Evolutionary conservation across 1,284 basidiomycete genomes (phyloP).

Genomic region (Megacollybia platyphylla): DNA sequence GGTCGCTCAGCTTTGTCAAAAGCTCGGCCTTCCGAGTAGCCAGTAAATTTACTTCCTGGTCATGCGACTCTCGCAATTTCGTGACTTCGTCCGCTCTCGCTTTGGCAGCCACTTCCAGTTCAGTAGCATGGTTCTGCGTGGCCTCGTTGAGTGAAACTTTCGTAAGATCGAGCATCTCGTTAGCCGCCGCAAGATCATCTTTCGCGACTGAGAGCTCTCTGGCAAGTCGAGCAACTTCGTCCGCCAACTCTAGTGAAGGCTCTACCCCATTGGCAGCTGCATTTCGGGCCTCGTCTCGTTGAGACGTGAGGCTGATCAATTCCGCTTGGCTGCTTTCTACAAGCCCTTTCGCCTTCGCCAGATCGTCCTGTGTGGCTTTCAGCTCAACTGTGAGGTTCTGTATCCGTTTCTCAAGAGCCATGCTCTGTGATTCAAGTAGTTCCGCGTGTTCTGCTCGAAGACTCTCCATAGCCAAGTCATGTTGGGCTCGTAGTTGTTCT

Average conservation of each 20-base stretch:
- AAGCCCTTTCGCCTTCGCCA: slow-evolving; percentile 56
- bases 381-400: slow-evolving; percentile 52
- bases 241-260: slow-evolving; percentile 37
- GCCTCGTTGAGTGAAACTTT: slow-evolving; percentile 61
- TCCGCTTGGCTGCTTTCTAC: slow-evolving; percentile 40
- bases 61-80: slow-evolving; percentile 43
- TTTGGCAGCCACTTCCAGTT: slow-evolving; percentile 61
- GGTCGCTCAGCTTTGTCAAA: slow-evolving; percentile 46
- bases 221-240: slow-evolving; percentile 40
- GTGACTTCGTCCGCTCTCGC: slow-evolving; percentile 56
- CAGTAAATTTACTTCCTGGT: slow-evolving; percentile 41
- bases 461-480: slow-evolving; percentile 44
- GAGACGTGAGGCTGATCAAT: slow-evolving; percentile 38
- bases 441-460: slow-evolving; percentile 52
- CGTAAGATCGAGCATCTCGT: slow-evolving; percentile 48
- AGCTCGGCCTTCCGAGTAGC: slow-evolving; percentile 48
- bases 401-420: slow-evolving; percentile 52
- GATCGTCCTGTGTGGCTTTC: slow-evolving; percentile 72
- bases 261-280: slow-evolving; percentile 28
- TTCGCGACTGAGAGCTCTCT: slow-evolving; percentile 47
- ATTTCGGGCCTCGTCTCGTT: slow-evolving; percentile 50
- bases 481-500: slow-evolving; percentile 51
- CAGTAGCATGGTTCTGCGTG: slow-evolving; percentile 51
- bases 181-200: slow-evolving; percentile 50
- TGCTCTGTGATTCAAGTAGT: slow-evolving; percentile 40